Conservation (phyloP, 805 yeast genomes). For the Priceomyces haplophilus region DNA sequence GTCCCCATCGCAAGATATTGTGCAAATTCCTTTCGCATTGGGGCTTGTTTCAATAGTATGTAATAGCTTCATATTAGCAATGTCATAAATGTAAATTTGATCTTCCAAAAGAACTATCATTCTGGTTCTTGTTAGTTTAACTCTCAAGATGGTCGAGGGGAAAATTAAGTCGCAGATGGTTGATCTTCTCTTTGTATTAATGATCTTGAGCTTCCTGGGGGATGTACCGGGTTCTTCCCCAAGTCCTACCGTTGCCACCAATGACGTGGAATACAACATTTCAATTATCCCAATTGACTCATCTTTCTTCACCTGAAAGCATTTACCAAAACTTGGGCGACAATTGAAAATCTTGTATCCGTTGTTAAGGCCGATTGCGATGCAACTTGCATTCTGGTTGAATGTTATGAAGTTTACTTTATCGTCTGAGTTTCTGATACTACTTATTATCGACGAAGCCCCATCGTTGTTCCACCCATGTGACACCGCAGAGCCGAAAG, state of each 20-base stretch:
- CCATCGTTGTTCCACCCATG: constrained; percentile 7
- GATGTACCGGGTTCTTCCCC: constrained; percentile 69
- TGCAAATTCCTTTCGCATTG: constrained; percentile 52
- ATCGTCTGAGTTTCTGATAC: constrained; percentile 14
- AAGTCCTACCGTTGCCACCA: constrained; percentile 78
- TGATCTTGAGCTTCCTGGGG: constrained; percentile 77
- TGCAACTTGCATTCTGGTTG: constrained; percentile 86
- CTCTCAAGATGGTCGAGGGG: constrained; percentile 40
- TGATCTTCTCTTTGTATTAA: constrained; percentile 71
- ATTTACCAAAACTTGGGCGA: constrained; percentile 40
- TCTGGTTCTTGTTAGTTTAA: constrained; percentile 31
- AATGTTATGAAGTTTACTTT: constrained; percentile 48
- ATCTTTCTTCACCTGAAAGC: constrained; percentile 30
- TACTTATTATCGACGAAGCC: constrained; percentile 10
- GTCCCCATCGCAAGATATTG: constrained; percentile 50
- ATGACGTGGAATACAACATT: constrained; percentile 86
- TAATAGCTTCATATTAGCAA: constrained; percentile 37
- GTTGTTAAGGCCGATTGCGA: constrained; percentile 66
- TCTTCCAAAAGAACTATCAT: constrained; percentile 40
- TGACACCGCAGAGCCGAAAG: neutral
- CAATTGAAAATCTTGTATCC: constrained; percentile 80
- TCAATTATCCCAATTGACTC: constrained; percentile 72
- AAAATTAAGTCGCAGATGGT: constrained; percentile 44
- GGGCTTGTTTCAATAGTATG: constrained; percentile 46
- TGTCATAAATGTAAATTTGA: constrained; percentile 43